Evolutionary conservation across 2,329 filamentous ascomycete species (phyloP).

Genomic region (Lasiodiplodia hormozganensis): DNA sequence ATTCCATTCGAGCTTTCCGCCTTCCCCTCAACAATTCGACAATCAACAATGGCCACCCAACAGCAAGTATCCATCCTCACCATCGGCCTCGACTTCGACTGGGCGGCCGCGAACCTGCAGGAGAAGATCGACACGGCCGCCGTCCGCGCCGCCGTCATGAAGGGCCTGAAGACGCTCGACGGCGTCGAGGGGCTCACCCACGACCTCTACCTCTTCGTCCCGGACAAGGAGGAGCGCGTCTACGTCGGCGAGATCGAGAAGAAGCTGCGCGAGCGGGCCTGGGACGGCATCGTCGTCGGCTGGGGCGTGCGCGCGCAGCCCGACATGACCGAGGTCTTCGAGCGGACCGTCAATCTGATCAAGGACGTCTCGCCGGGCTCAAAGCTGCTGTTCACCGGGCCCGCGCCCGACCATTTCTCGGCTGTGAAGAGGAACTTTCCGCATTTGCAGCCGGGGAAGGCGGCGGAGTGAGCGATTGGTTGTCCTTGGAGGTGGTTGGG

Average conservation of each 20-base stretch:
- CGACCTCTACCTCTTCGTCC: not conserved
- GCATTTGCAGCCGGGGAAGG: not conserved
- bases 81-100: constrained; percentile 16
- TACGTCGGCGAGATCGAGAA: not conserved
- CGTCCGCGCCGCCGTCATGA: not conserved
- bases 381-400: not conserved
- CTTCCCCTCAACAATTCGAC: no score
- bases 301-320: not conserved
- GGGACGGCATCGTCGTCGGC: constrained; percentile 1
- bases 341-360: not conserved
- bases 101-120: not conserved
- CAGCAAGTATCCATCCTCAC: not conserved
- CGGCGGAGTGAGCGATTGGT: not conserved
- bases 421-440: constrained; percentile 1
- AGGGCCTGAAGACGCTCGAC: not conserved
- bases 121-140: not conserved
- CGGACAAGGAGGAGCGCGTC: not conserved
- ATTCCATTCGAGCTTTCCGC: not conserved
- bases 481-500: not conserved
- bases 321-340: not conserved
- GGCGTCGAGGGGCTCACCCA: not conserved
- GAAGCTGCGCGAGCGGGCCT: not conserved
- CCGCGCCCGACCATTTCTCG: not conserved
- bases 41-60: not conserved
- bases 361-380: not conserved